A percentile compares a stretch with the other conserved stretches of the same genome.
Conservation (phyloP, 768 basidiomycete species). For the Kwoniella sp. region DNA sequence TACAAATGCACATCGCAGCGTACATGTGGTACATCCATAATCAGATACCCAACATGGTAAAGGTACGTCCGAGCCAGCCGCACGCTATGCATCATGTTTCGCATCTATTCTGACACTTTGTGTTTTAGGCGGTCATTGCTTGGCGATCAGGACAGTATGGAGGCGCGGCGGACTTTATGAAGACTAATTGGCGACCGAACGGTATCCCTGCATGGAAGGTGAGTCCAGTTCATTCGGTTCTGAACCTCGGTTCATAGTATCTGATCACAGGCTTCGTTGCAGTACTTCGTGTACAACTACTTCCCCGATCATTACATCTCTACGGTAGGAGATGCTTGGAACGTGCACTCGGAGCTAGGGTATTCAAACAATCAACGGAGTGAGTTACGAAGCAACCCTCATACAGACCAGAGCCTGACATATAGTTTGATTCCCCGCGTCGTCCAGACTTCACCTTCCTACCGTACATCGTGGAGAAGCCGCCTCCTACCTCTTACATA, state of each 20-base stretch:
- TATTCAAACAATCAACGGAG: slow-evolving; percentile 17
- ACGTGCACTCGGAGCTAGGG: slow-evolving; percentile 22
- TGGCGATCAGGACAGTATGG: slow-evolving; percentile 17
- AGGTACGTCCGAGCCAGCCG: slow-evolving; percentile 14
- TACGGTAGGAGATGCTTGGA: slow-evolving; percentile 23
- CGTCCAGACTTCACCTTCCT: slow-evolving; percentile 25
- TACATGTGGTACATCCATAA: slow-evolving; percentile 25
- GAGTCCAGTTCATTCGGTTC: too few relatives aligned
- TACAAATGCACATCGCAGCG: neutral
- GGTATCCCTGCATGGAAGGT: slow-evolving; percentile 29
- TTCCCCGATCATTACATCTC: slow-evolving; percentile 24
- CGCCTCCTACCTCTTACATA: slow-evolving; percentile 18
- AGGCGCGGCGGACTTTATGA: slow-evolving; percentile 16
- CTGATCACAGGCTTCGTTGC: neutral
- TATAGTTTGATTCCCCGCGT: too few relatives aligned
- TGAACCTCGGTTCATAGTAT: too few relatives aligned
- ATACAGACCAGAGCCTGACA: too few relatives aligned
- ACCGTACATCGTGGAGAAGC: slow-evolving; percentile 15
- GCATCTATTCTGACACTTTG: too few relatives aligned
- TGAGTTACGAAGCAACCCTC: too few relatives aligned
- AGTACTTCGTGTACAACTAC: slow-evolving; percentile 28
- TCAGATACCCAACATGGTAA: slow-evolving; percentile 26
- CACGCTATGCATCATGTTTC: too few relatives aligned
- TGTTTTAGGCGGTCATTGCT: slow-evolving; percentile 22
- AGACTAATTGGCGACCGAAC: slow-evolving; percentile 14